Evolutionary conservation across 192 early-diverging fungal genomes (phyloP), one percentile per base, ranked within the genome.

Genomic region (Coemansia sp.): DNA sequence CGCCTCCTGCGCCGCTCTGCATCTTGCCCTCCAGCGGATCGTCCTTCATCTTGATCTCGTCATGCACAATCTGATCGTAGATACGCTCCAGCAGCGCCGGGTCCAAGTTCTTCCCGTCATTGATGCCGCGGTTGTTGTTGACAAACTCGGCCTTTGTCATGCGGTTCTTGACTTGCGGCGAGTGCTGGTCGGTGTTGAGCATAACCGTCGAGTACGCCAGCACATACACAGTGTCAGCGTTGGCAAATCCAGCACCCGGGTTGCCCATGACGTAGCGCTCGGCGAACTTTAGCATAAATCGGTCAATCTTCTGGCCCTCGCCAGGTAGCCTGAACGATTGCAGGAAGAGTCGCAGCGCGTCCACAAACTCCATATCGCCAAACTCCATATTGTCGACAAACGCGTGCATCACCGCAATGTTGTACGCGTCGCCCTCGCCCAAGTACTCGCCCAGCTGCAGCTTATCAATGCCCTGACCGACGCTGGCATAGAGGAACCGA

Each of bases 221-320:
- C 37, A 95, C 90, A 64, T 98, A 98, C 1, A 94, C 93, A 19
- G 96, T 93, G 66, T 98, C 95, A 40, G 96, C 94, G 64, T 93
- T 95, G 54, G 90, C 89, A 82, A 98, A 98, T 6, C 79, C 79
- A 0, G 81, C 77, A 4, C 76, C 74, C 2, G 94, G 91, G 62
- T 98, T 96, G 47, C 89, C 91, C 68, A 91, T 89, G 11, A 95
- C 70, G 64, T 91, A 98, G 27, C 94, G 87, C 76, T 96, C 94
- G 35, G 96, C 96, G 84, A 96, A 98, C 79, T 98, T 98, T 15
- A 98, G 86, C 96, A 98, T 98, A 68, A 95, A 96, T 37, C 96
- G 85, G 80, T 98, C 96, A 70, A 98, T 98, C 84, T 96, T 96
- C 71, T 98, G 96, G 25, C 91, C 86, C 77, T 98, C 96, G 32